These are phyloP conservation scores for Leptographium procerum DNA, from an alignment of 2,329 filamentous ascomycete species.

Conservation along the genomic window DNA sequence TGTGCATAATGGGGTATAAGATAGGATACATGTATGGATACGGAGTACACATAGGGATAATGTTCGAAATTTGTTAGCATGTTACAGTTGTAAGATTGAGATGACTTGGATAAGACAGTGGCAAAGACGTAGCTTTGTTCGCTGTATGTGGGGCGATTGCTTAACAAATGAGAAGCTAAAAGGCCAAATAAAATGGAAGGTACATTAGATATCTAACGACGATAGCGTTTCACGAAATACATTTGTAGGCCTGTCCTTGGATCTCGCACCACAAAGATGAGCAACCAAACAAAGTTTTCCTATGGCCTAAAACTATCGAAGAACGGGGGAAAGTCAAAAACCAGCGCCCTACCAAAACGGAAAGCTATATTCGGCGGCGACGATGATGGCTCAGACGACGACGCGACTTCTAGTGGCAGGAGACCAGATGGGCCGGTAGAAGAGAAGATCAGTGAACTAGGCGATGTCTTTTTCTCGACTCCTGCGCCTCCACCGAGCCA, in stretches of 20 bases:
- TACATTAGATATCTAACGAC: background rate
- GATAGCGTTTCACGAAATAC: background rate
- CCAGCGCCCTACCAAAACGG: slow-evolving; percentile 32
- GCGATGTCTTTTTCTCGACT: slow-evolving; percentile 31
- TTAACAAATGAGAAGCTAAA: background rate
- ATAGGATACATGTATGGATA: background rate
- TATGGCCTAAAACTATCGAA: slow-evolving; percentile 16
- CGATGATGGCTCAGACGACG: slow-evolving; percentile 26
- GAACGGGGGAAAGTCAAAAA: slow-evolving; percentile 46
- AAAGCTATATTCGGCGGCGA: slow-evolving; percentile 50
- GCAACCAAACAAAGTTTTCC: slow-evolving; percentile 6
- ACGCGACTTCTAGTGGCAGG: background rate
- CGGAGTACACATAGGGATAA: background rate
- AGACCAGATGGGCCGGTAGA: slow-evolving; percentile 22
- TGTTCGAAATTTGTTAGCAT: background rate
- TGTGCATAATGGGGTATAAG: background rate
- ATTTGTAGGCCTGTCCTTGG: background rate
- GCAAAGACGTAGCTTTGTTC: background rate
- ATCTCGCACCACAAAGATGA: background rate
- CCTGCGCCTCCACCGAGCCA: slow-evolving; percentile 14
- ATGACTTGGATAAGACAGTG: background rate
- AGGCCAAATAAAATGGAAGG: background rate
- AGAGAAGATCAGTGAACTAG: slow-evolving; percentile 49
- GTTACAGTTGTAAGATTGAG: background rate
- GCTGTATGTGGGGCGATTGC: background rate